Base-by-base conservation (phyloP, 768 basidiomycete species). In the Fistulinella prunicolor region DNA sequence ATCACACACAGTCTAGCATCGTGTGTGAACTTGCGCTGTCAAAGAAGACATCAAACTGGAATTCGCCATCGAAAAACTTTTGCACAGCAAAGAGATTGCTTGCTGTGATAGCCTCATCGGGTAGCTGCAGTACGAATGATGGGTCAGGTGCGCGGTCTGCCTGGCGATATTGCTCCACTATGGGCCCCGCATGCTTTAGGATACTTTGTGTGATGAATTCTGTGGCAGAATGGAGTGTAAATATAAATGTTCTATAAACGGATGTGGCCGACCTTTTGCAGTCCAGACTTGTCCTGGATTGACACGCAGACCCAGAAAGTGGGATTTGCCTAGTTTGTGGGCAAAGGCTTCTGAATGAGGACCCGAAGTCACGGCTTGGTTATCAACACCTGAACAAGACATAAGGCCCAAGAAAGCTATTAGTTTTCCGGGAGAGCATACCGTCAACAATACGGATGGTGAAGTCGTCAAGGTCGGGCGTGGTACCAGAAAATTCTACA, bases 71-170 rank as follows among this genome's bases (percentile, higher is more conserved):
- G 51, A 87, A 92, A 5, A 74, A 73, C 63, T 93, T 94, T 66
- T 98, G 94, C 39, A 94, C 77, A 10, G 87, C 93, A 60, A 77
- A 93, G 22, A 96, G 73, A 60, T 93, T 95, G 65, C 86, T 86
- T 35, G 76, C 79, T 12, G 77, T 75, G 46, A 82, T 76, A 8
- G 81, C 72, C 40, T 90, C 85, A 57, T 96, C 85, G 2, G 89
- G 77, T 3, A 96, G 70, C 34, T 83, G 83, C 9, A 94, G 74
- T 13, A 87, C 65, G 56, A 85, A 88, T 3, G 93, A 86, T 1
- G 94, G 85, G 58, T 94, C 89, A 0, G 94, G 94, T 1, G 68
- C 65, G 22, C 67, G 56, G 6, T 73, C 76, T 8, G 58, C 56
- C 32, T 64, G 44, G 55, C 73, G 74, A 67, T 85, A 89, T 3